phyloP scores from a whole-genome alignment of 1,284 basidiomycete species.

The Psilocybe mexicana region DNA sequence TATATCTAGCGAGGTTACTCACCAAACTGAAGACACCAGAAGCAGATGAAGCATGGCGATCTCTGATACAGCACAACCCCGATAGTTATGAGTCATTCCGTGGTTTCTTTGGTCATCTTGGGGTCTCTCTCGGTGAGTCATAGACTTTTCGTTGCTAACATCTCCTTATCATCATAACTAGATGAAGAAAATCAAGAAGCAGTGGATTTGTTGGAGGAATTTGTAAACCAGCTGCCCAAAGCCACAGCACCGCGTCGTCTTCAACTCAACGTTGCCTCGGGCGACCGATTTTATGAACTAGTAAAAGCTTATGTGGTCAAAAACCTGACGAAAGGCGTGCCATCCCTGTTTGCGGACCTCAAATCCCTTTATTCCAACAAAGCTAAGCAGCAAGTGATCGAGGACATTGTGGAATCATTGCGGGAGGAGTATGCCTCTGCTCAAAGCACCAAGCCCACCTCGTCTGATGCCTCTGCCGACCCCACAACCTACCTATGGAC shows the following conservation, averaged over 20 bases:
- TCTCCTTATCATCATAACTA: background rate
- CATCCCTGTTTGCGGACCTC: conserved; percentile 92
- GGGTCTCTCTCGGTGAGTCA: conserved; percentile 63
- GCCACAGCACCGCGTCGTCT: conserved; percentile 77
- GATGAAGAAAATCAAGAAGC: conserved; percentile 56
- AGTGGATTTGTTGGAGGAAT: conserved; percentile 57
- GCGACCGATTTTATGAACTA: conserved; percentile 64
- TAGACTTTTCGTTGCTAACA: background rate
- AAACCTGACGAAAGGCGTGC: conserved; percentile 85
- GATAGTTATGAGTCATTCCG: conserved; percentile 84
- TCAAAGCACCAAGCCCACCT: conserved; percentile 16
- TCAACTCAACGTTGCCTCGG: conserved; percentile 65
- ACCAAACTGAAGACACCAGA: conserved; percentile 67
- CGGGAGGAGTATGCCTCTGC: conserved; percentile 34
- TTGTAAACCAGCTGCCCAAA: conserved; percentile 63
- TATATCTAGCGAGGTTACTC: conserved; percentile 64
- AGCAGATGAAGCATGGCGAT: conserved; percentile 77
- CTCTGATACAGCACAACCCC: conserved; percentile 83
- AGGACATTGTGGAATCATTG: conserved; percentile 69
- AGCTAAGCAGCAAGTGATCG: conserved; percentile 68
- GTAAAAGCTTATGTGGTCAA: conserved; percentile 71
- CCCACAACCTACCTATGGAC: conserved; percentile 94
- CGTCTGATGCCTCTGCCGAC: conserved; percentile 46
- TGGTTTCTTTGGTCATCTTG: conserved; percentile 69
- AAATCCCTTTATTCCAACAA: conserved; percentile 79